Conservation (phyloP, 495 filamentous ascomycete genomes). For the Annulohypoxylon moriforme region DNA sequence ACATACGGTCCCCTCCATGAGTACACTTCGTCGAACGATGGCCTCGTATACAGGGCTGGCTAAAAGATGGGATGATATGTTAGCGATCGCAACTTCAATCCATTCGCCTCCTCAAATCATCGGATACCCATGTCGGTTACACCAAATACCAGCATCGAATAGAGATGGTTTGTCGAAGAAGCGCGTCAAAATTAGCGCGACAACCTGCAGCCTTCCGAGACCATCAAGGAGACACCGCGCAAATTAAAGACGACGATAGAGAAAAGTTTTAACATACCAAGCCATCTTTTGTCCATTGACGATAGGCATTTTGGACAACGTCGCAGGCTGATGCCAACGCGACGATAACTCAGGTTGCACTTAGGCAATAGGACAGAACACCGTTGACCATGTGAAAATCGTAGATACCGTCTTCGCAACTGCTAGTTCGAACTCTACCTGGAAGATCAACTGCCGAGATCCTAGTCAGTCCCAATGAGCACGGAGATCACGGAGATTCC, state of each 20-base stretch:
- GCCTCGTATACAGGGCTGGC: constrained; percentile 85
- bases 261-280: constrained; percentile 58
- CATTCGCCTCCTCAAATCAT: constrained; percentile 1
- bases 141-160: constrained; percentile 19
- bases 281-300: constrained; percentile 70
- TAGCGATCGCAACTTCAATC: constrained; percentile 33
- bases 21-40: constrained; percentile 88
- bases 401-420: neutral
- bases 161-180: constrained; percentile 14
- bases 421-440: constrained; percentile 7
- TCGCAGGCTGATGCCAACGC: constrained; percentile 24
- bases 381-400: constrained; percentile 21
- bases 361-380: constrained; percentile 7
- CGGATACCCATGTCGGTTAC: constrained; percentile 24
- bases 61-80: constrained; percentile 49
- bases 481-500: neutral
- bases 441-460: constrained; percentile 14
- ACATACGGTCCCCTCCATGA: constrained; percentile 75
- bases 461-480: neutral
- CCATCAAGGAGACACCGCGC: constrained; percentile 1
- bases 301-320: constrained; percentile 59
- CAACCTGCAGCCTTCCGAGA: constrained; percentile 37
- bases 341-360: constrained; percentile 9
- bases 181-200: constrained; percentile 31
- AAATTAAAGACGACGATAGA: constrained; percentile 21